Base-by-base conservation (phyloP, 1,284 basidiomycete species). In the Gomphus sp. region DNA sequence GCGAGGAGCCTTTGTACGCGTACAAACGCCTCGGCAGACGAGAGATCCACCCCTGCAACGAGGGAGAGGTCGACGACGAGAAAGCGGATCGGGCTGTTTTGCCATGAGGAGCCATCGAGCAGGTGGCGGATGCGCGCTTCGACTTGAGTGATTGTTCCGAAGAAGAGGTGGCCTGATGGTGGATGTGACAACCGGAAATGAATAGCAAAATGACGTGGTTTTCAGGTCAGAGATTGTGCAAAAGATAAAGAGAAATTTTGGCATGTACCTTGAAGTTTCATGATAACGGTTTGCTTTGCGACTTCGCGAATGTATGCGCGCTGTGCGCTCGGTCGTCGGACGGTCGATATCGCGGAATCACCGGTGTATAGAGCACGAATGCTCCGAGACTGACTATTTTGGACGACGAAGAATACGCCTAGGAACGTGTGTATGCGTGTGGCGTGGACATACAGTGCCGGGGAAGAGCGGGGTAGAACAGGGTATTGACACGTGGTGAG, bases 391-490 rank as follows among this genome's bases (percentile, higher is more conserved):
- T 87, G 86, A 0, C 93, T 95, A 64, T 90, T 96, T 67, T 97
- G 93, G 2, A 98, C 80, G 25, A 99, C 97, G 68, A 99, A 98
- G 76, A 98, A 98, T 71, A 97, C 82, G 69, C 91, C 90, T 87
- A 36, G 43, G 12, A 44, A 22, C 16, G 12, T 44, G 4, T 44
- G 43, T 44, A 22, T n/a, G n/a, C n/a, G n/a, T n/a, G 43, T 44
- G 43, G 43, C 6, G 34, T 36, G n/a, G n/a, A n/a, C n/a, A n/a
- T n/a, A n/a, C n/a, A n/a, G n/a, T n/a, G n/a, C n/a, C n/a, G n/a
- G n/a, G n/a, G n/a, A n/a, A n/a, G n/a, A n/a, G n/a, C n/a, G n/a
- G n/a, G n/a, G n/a, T n/a, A n/a, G n/a, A n/a, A n/a, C n/a, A n/a
- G n/a, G n/a, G n/a, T n/a, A n/a, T n/a, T n/a, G n/a, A n/a, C n/a